Conservation (phyloP, 768 basidiomycete genomes). For the Chalciporus chontae region DNA sequence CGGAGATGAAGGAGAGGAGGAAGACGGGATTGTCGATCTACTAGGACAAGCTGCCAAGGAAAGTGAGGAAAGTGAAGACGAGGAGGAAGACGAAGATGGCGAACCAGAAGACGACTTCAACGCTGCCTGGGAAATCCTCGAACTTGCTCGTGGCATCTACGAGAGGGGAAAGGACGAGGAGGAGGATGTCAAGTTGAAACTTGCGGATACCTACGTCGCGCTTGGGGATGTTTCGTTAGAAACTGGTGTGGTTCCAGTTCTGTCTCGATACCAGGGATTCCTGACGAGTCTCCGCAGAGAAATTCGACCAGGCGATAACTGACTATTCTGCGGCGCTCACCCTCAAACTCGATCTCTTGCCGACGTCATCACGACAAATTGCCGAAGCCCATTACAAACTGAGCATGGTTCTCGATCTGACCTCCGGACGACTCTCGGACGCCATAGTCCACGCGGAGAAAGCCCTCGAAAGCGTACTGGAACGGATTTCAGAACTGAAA, state of each 20-base stretch:
- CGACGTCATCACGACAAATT: conserved; percentile 87
- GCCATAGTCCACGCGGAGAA: conserved; percentile 79
- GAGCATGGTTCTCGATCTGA: conserved; percentile 89
- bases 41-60: conserved; percentile 57
- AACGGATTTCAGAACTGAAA: conserved; percentile 59
- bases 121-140: conserved; percentile 96
- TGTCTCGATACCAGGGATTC: neutral
- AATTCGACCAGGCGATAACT: conserved; percentile 90
- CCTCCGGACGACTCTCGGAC: conserved; percentile 76
- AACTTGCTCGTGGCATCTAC: conserved; percentile 86
- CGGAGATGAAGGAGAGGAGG: conserved; percentile 69
- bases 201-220: conserved; percentile 87
- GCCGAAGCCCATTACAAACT: conserved; percentile 94
- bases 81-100: conserved; percentile 58
- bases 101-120: conserved; percentile 98
- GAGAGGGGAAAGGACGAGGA: conserved; percentile 58
- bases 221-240: conserved; percentile 97
- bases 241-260: conserved; percentile 61
- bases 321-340: conserved; percentile 80
- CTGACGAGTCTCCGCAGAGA: conserved; percentile 51
- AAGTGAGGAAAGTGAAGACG: conserved; percentile 48
- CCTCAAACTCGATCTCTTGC: conserved; percentile 71
- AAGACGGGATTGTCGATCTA: conserved; percentile 58
- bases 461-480: conserved; percentile 75
- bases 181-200: conserved; percentile 67